These are phyloP conservation scores for Coniella lustricola DNA, from an alignment of 2,329 filamentous ascomycete genomes.

Conservation along the genomic window DNA sequence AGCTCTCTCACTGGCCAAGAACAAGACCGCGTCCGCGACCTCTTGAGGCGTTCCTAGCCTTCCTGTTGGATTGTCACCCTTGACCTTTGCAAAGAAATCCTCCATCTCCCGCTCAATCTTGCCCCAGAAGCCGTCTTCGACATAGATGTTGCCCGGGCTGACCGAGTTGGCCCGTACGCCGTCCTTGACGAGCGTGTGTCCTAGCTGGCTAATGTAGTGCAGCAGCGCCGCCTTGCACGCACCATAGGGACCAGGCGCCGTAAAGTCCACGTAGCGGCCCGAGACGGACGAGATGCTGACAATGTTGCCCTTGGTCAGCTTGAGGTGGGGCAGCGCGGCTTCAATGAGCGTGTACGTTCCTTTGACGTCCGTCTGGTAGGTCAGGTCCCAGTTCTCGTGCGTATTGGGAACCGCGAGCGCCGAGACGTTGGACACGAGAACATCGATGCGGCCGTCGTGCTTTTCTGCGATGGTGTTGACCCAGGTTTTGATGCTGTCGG, in stretches of 20 bases:
- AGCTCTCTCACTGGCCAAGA: slow-evolving; percentile 17
- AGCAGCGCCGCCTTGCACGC: slow-evolving; percentile 29
- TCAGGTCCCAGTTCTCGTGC: slow-evolving; percentile 19
- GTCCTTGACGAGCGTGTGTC: slow-evolving; percentile 26
- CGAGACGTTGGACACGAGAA: slow-evolving; percentile 20
- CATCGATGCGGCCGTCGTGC: slow-evolving; percentile 15
- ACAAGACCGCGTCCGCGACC: slow-evolving; percentile 19
- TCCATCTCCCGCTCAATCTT: slow-evolving; percentile 24
- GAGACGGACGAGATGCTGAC: slow-evolving; percentile 29
- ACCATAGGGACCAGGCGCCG: slow-evolving; percentile 29
- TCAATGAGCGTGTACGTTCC: slow-evolving; percentile 26
- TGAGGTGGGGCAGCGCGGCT: slow-evolving; percentile 26
- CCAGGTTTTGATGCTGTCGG: slow-evolving; percentile 15
- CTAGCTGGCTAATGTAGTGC: slow-evolving; percentile 29
- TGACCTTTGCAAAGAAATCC: slow-evolving; percentile 22
- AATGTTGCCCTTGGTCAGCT: slow-evolving; percentile 27
- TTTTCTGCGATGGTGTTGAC: slow-evolving; percentile 6
- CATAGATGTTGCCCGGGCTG: slow-evolving; percentile 29
- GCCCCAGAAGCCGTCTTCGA: slow-evolving; percentile 29
- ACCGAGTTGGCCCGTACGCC: slow-evolving; percentile 30
- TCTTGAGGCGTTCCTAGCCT: slow-evolving; percentile 18
- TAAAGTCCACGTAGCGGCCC: slow-evolving; percentile 30
- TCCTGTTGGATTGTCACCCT: slow-evolving; percentile 17
- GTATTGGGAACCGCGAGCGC: slow-evolving; percentile 24
- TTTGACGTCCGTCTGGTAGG: slow-evolving; percentile 28